Evolutionary conservation across 1,284 basidiomycete species (phyloP), one percentile per base, ranked within the genome.

Genomic region (Cystobasidium pallidum): DNA sequence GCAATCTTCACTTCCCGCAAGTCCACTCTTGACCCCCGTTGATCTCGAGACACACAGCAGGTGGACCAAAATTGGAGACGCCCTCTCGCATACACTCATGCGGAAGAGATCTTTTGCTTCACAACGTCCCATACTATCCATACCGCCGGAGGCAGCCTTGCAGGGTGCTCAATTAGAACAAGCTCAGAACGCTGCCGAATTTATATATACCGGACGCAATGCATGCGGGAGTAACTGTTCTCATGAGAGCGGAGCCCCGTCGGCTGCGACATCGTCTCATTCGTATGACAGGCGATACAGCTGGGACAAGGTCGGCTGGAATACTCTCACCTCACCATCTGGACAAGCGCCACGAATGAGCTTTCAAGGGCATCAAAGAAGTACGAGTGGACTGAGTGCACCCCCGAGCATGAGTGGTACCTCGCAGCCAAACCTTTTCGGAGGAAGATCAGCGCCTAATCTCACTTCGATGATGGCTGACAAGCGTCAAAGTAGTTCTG

Each of bases 11-110:
- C 49, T 71, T 43, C 68, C 68, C 26, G 68, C 68, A 15, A 59
- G 54, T 13, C 68, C 68, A 19, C 68, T 71, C 7, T 49, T 71
- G n/a, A 71, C 68, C 34, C 68, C 68, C 28, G 68, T 71, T 28
- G 68, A 71, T 30, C 49, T 71, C 15, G 68, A 71, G 49, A 64
- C 49, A n/a, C 68, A 71, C 3, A 63, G 41, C 15, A 26, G 68
- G n/a, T 71, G 68, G 68, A 55, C 47, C 2, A 71, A 71, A 61
- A 52, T 71, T 24, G 55, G 68, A n/a, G 68, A 71, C 34, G 68
- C 68, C 7, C 47, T 71, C 4, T 51, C 68, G 0, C 43, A 71
- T 26, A 62, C 68, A 1, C 32, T 71, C 10, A 54, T 58, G 58
- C 28, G 68, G 15, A 71, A 71, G 51, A 51, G 59, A 39, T 71